Evolutionary conservation across 768 basidiomycete genomes (phyloP).

Genomic region (Tulasnella sp.): DNA sequence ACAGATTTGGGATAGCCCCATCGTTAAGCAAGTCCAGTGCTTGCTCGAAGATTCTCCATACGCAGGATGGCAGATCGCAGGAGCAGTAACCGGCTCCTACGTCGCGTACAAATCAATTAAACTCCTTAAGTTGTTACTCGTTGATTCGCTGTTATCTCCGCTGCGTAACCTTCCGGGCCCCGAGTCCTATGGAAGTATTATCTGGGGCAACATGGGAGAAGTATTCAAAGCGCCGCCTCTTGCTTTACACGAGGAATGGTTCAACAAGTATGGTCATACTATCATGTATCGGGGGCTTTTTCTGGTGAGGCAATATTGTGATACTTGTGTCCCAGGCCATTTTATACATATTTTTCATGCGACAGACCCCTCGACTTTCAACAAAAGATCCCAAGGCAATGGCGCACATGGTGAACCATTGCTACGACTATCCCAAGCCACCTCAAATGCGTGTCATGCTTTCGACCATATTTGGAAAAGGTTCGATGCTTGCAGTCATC

Average conservation of each 20-base stretch:
- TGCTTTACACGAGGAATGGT: conserved; percentile 42
- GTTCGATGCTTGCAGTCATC: not conserved
- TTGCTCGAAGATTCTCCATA: not conserved
- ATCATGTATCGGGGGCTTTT: conserved; percentile 41
- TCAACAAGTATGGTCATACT: conserved; percentile 41
- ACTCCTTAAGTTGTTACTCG: not conserved
- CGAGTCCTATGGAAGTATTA: conserved; percentile 22
- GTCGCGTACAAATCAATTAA: not conserved
- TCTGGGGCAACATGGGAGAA: conserved; percentile 45
- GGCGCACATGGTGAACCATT: conserved; percentile 1
- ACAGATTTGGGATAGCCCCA: not conserved
- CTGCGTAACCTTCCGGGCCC: conserved; percentile 48
- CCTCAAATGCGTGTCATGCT: not conserved
- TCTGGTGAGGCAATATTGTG: conserved; percentile 33
- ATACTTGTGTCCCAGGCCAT: too few species aligned
- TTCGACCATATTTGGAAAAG: conserved; percentile 5
- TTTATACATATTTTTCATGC: not conserved
- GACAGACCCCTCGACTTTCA: conserved; percentile 2
- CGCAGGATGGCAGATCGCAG: not conserved
- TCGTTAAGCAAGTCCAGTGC: not conserved
- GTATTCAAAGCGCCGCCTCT: conserved; percentile 37
- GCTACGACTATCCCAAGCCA: conserved; percentile 17
- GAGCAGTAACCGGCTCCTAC: not conserved
- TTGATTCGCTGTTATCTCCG: conserved; percentile 31
- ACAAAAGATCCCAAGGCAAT: conserved; percentile 11